Base-by-base conservation (phyloP, 1,139 yeast species). In the Saccharomyces pastorianus region DNA sequence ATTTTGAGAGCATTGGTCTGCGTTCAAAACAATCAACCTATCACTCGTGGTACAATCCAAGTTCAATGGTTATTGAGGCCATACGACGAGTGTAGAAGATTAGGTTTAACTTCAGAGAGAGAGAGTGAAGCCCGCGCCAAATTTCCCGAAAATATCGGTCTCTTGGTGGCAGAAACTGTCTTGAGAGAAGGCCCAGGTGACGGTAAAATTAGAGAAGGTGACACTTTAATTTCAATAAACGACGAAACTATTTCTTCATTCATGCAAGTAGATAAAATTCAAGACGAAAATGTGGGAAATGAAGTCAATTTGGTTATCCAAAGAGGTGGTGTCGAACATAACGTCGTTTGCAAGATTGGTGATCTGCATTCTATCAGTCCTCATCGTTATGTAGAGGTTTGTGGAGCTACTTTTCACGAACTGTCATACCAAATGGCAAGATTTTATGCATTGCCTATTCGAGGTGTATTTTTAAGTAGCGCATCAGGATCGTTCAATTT, bases 101-200 rank as follows among this genome's bases (percentile, higher is more conserved):
- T 90, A 55, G 98, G 97, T 0, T 76, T 91, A 50, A 83, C 90
- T 4, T 74, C 83, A 2, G 95, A 82, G 51, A 85, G 88, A 6
- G 96, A 90, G 68, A 76, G 80, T 41, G 71, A 70, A 54, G 88
- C 93, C 48, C 80, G 98, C 67, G 72, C 76, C 52, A 68, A 73
- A 51, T 88, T 86, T 68, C 96, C 96, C 1, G 80, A 78, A 53
- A 79, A 83, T 51, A 88, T 87, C 55, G 97, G 97, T 23, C 74
- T 90, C 58, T 75, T 91, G 47, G 95, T 89, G 1, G 96, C 96
- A 1, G 90, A 88, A 58, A 79, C 89, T 9, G 83, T 90, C 1
- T 73, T 91, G 53, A 96, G 96, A 1, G 84, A 85, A 61, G 97
- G 97, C 0, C 97, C 96, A 1, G 91, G 91, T 0, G 88, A 85